These are phyloP conservation scores for Babesia microti DNA, from an alignment of 169 alveolate genomes.

Conservation along the genomic window DNA sequence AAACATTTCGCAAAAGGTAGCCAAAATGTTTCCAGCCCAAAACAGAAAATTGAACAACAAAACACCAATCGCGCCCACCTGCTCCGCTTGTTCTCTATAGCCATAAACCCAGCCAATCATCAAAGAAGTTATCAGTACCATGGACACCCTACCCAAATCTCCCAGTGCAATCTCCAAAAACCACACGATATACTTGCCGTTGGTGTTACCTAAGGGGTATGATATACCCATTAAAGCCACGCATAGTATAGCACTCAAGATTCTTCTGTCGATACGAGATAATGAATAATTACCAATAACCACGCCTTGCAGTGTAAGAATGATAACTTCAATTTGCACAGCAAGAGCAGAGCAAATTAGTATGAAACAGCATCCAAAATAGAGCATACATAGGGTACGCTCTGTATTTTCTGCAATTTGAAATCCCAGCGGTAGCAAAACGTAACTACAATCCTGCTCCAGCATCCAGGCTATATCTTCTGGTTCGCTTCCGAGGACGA, in stretches of 20 bases:
- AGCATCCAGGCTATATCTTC: conserved; percentile 32
- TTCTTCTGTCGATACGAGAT: conserved; percentile 5
- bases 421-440: conserved; percentile 39
- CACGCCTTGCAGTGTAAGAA: conserved; percentile 33
- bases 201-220: conserved; percentile 21
- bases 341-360: conserved; percentile 49
- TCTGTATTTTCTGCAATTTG: conserved; percentile 28
- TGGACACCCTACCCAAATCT: conserved; percentile 54
- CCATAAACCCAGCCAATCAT: conserved; percentile 45
- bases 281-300: conserved; percentile 8
- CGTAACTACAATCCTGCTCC: conserved; percentile 34
- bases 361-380: conserved; percentile 52
- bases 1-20: conserved; percentile 17
- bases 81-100: conserved; percentile 12
- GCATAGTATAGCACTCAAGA: conserved; percentile 16
- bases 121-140: conserved; percentile 36
- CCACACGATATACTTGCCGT: conserved; percentile 51
- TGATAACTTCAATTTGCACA: conserved; percentile 54
- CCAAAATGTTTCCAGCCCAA: conserved; percentile 26
- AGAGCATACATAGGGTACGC: conserved; percentile 51
- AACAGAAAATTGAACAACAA: conserved; percentile 26
- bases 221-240: conserved; percentile 28
- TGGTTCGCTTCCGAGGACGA: conserved; percentile 6
- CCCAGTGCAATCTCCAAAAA: conserved; percentile 54
- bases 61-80: conserved; percentile 14